Evolutionary conservation across 805 yeast species (phyloP), one percentile per base, ranked within the genome.

Genomic region (Myxozyma lipomycoides): DNA sequence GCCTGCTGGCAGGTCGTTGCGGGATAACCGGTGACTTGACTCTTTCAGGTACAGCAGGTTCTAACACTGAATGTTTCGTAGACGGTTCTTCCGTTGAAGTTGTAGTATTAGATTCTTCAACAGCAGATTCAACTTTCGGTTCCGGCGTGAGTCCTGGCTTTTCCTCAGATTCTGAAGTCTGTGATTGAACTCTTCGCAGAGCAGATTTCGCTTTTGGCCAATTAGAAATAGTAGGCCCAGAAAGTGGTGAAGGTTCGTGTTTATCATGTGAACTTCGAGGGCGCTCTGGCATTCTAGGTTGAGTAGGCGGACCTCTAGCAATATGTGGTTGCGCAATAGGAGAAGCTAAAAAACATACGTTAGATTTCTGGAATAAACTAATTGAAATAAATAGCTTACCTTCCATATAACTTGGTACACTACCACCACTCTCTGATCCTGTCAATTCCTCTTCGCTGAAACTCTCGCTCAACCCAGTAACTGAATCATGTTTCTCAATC

Each of bases 151-250:
- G 35, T 17, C 36, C 7, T 15, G 37, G 7, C 34, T 22, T 9
- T 25, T 19, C 28, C 30, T 2, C 28, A 44, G 38, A 18, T 10
- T 34, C n/a, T 17, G 44, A 41, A 41, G 44, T 10, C 44, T 41
- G 25, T 15, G 17, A 23, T 46, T 10, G 39, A 43, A 30, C 40
- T 46, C 41, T 46, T 54, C 40, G 41, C 28, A 39, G 30, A 35
- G 55, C 48, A 18, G 43, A 32, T n/a, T 38, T 36, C 17, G 43
- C 15, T 39, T 25, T 32, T n/a, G 55, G 60, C 28, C 58, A 36
- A 4, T 25, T 43, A 21, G 53, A 51, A 23, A 49, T 45, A 15
- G 26, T 22, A 17, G 56, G 51, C 18, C 48, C 32, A 44, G 15
- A 10, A 15, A 28, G 12, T 10, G 34, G 15, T 28, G 36, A n/a